Evolutionary conservation across 306 rosid genomes (phyloP), one percentile per base, ranked within the genome.

Genomic region (Malus sylvestris): DNA sequence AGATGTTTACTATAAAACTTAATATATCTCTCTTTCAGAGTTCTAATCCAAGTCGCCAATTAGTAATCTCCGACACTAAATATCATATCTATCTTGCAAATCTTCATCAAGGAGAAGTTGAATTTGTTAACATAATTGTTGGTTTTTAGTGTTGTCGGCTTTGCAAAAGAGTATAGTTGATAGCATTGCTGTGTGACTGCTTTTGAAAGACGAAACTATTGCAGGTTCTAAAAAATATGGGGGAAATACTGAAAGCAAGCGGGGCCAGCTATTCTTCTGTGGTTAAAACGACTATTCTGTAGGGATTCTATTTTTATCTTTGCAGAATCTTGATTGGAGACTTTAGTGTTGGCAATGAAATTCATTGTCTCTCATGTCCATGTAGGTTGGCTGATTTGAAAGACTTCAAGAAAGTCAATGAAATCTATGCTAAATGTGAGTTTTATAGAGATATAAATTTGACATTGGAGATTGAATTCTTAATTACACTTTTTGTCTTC

Each of bases 241-340:
- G 97, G 35, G 98, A 95, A 85, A 95, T 95, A 82, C 83, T 95
- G 76, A 92, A 86, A 83, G 91, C 93, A 5, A 84, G 98, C 69
- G 97, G 97, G 72, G 89, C 90, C 12, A 74, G 79, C 84, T 92
- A 89, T 67, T 81, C 93, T 18, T 87, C 98, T 6, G 98, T 95
- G 78, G 98, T 95, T 44, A 95, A 95, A 86, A 94, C 98, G 19
- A 94, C 98, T 55, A 94, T 94, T 57, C 76, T 94, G 98, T 94
- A 87, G 44, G 85, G 55, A 58, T 78, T 58, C 15, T 35, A 22
- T 46, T 65, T 2, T 4, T 30, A 16, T 53, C 70, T 57, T 52
- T 78, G 38, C 67, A 8, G 0, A 55, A 25, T n/a, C 38, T 27
- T 76, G 60, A 51, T 46, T 35, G 73, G 35, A 73, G 29, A 64